A percentile compares a stretch with the other conserved stretches of the same genome.
phyloP scores from a whole-genome alignment of 305 asterid species.

The Rubia tinctorum region DNA sequence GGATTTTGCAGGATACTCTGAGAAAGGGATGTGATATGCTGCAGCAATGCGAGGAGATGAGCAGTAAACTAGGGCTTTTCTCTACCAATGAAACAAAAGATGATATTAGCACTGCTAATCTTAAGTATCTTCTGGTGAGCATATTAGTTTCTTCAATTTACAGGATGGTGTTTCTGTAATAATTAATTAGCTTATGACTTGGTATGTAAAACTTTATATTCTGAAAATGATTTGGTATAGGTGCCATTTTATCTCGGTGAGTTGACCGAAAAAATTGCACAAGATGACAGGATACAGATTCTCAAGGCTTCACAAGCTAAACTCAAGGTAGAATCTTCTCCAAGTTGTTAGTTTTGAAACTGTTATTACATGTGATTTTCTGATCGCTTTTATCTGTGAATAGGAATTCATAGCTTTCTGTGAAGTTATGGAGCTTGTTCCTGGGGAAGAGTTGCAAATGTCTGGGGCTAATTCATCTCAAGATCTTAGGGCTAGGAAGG shows the following conservation, averaged over 20 bases:
- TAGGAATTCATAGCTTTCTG: slow-evolving; percentile 88
- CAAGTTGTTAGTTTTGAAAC: background rate
- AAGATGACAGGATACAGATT: slow-evolving; percentile 65
- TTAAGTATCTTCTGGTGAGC: slow-evolving; percentile 77
- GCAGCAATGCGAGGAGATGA: slow-evolving; percentile 82
- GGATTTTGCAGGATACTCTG: slow-evolving; percentile 48
- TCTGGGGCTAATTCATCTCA: slow-evolving; percentile 45
- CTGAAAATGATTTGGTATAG: slow-evolving; percentile 37
- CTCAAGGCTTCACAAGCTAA: slow-evolving; percentile 72
- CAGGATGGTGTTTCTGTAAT: background rate
- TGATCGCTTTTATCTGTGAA: background rate
- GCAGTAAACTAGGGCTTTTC: slow-evolving; percentile 73
- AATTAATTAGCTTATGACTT: background rate
- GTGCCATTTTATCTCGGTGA: slow-evolving; percentile 88
- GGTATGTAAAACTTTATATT: too few relatives aligned
- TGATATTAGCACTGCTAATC: slow-evolving; percentile 80
- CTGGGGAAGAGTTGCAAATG: slow-evolving; percentile 67
- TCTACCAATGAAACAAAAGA: slow-evolving; percentile 86
- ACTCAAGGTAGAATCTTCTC: slow-evolving; percentile 57
- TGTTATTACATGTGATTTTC: background rate
- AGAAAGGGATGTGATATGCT: slow-evolving; percentile 64
- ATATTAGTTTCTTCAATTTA: background rate
- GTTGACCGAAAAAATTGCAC: slow-evolving; percentile 58
- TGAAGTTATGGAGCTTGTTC: slow-evolving; percentile 93
- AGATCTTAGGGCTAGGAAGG: slow-evolving; percentile 90